phyloP scores from a whole-genome alignment of 2,329 filamentous ascomycete species.

The Monosporascus sp. region DNA sequence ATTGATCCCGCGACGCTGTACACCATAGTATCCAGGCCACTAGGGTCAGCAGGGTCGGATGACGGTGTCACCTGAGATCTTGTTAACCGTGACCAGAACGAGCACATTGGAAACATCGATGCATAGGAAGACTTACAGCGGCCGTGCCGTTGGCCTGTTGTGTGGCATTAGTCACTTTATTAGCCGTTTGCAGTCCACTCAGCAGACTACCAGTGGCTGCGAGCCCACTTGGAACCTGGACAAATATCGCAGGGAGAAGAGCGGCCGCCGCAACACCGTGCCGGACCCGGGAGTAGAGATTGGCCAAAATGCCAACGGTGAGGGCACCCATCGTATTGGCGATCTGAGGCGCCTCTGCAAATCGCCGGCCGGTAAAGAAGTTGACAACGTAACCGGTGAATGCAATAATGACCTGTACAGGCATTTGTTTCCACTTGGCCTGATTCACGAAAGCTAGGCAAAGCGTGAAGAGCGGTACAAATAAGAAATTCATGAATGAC shows the following conservation, averaged over 20 bases:
- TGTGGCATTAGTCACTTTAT: conserved; percentile 40
- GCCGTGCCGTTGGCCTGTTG: conserved; percentile 31
- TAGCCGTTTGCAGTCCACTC: conserved; percentile 50
- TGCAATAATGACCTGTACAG: conserved; percentile 70
- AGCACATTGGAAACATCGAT: background rate
- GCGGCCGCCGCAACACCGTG: conserved; percentile 78
- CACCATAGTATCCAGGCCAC: conserved; percentile 31
- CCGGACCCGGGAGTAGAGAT: conserved; percentile 57
- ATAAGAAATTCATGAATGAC: conserved; percentile 52
- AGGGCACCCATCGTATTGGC: conserved; percentile 74
- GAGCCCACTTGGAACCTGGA: conserved; percentile 59
- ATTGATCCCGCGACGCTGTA: conserved; percentile 43
- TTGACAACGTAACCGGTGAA: conserved; percentile 71
- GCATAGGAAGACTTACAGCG: conserved; percentile 9
- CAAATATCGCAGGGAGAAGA: conserved; percentile 82
- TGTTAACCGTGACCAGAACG: conserved; percentile 4
- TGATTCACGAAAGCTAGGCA: conserved; percentile 75
- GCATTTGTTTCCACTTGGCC: conserved; percentile 71
- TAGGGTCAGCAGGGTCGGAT: conserved; percentile 16
- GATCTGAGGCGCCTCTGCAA: conserved; percentile 66
- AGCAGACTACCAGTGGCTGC: conserved; percentile 55
- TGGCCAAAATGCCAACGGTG: conserved; percentile 70
- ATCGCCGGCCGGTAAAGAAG: conserved; percentile 63
- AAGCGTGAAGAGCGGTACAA: conserved; percentile 63
- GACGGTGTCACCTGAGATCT: conserved; percentile 12